Evolutionary conservation across 2,329 filamentous ascomycete genomes (phyloP), one percentile per base, ranked within the genome.

Genomic region (Neophaeococcomyces mojaviensis): DNA sequence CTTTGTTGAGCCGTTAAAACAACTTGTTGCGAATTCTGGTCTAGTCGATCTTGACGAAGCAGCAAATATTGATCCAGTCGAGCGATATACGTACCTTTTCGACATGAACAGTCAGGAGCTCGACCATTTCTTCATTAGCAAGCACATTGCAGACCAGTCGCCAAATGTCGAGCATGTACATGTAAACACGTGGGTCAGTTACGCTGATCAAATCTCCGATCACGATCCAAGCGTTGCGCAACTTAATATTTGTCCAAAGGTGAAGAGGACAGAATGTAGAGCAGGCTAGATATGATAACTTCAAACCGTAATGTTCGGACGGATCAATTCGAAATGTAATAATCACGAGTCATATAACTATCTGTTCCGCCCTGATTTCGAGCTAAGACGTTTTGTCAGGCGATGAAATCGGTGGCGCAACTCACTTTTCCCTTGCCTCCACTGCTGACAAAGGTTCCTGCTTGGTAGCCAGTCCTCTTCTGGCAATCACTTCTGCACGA

Each of bases 11-110:
- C 81, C 82, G 1, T 61, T 86, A 39, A 60, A 70, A 49, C 65
- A 65, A 1, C 84, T 86, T 52, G 58, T 67, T 1, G 51, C 62
- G 3, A 65, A 71, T 16, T 81, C 78, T 0, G 72, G 74, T 2
- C 66, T 86, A 37, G 54, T 69, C 28, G 81, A 86, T 52, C 64
- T 85, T 1, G 81, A 86, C 55, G 79, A 74, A 4, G 77, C 75
- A 0, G 73, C 68, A 3, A 67, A 67, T 4, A 72, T 79, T 9
- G 64, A 70, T 3, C 57, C 65, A 2, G 58, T 63, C 20, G 83
- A 87, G 68, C 68, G 82, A 8, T 87, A 87, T 62, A 84, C 81
- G 1, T 86, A 86, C 61, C 65, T 82, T 1, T 86, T 76, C 51
- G 82, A 84, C 53, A 77, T 76, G 73, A 85, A 84, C 64, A 74